Evolutionary conservation across 2,329 filamentous ascomycete species (phyloP), one percentile per base, ranked within the genome.

Genomic region (Trichoderma oligosporum): DNA sequence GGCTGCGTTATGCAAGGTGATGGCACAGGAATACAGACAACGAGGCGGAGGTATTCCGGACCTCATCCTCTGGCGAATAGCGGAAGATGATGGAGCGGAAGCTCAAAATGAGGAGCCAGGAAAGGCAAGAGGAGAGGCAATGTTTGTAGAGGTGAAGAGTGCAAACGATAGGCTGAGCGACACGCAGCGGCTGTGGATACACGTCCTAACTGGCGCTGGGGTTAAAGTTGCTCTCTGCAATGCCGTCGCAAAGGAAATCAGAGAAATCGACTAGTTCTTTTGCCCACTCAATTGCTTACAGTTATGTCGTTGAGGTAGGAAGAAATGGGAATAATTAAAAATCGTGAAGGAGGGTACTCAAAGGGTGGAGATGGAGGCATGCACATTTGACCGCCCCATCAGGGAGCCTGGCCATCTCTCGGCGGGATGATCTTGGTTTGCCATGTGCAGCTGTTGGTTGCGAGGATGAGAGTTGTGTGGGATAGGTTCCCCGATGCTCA

Each of bases 121-220:
- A 66, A 68, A 68, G 63, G 76, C 74, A 55, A 76, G 68, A 57
- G 77, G 78, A 36, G 81, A 88, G 68, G 85, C 89, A 62, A 86
- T 91, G 80, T 93, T 94, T 71, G 81, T 81, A 4, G 87, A 90
- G 71, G 88, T 91, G 57, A 91, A 92, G 76, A 89, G 85, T 63
- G 86, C 85, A 69, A 97, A 96, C 72, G 94, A 99, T 78, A 84
- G 91, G 36, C 76, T 99, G 67, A 97, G 93, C 72, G 94, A 99
- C 76, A 96, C 92, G 16, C 94, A 99, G 75, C 79, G 94, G 64
- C 80, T 99, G 63, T 99, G 94, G 94, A 96, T 97, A 66, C 90
- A 97, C 77, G 91, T 97, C 7, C 79, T 99, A 53, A 87, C 86
- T 7, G 86, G 87, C 1, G 91, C 92, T 1, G 93, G 94, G 2